These are phyloP conservation scores for Mycena capillaripes DNA, from an alignment of 768 basidiomycete species.

Conservation along the genomic window DNA sequence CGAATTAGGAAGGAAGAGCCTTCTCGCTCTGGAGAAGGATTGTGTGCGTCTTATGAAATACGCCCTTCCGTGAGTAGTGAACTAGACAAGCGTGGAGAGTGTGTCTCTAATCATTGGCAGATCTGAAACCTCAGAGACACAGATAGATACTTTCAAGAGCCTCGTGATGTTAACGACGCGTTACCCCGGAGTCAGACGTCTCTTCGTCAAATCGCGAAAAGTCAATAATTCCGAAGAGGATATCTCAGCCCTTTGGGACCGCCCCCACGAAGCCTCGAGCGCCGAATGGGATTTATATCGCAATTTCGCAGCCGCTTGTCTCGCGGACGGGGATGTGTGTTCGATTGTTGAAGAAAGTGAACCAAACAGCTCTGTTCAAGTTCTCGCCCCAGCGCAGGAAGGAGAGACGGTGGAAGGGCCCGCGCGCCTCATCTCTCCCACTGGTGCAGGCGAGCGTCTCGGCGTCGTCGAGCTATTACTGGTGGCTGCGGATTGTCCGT, in stretches of 20 bases:
- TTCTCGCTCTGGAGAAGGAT: constrained; percentile 6
- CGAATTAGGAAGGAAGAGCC: neutral
- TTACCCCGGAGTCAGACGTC: constrained; percentile 1
- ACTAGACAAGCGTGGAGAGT: too few relatives aligned
- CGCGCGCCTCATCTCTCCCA: too few relatives aligned
- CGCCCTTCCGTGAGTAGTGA: constrained; percentile 13
- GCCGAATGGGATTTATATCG: neutral
- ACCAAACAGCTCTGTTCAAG: neutral
- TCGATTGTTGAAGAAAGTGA: neutral
- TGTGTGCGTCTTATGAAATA: constrained; percentile 12
- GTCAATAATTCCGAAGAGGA: neutral
- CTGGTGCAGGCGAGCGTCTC: neutral
- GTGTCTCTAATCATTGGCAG: neutral
- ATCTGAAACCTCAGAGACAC: neutral
- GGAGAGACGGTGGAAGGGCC: too few relatives aligned
- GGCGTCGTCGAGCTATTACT: constrained; percentile 9
- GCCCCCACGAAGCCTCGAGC: neutral
- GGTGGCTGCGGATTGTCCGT: constrained; percentile 5
- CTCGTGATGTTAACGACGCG: constrained; percentile 7
- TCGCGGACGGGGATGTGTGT: constrained; percentile 9
- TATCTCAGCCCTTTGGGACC: neutral
- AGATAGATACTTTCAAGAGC: constrained; percentile 9
- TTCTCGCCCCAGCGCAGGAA: too few relatives aligned
- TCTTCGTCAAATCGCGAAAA: neutral
- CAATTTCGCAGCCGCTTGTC: constrained; percentile 16